Percentiles rank a stretch among this genome's conserved stretches.
These are phyloP conservation scores for Aschersonia sp. DNA, from an alignment of 2,329 filamentous ascomycete species.

Conservation along the genomic window DNA sequence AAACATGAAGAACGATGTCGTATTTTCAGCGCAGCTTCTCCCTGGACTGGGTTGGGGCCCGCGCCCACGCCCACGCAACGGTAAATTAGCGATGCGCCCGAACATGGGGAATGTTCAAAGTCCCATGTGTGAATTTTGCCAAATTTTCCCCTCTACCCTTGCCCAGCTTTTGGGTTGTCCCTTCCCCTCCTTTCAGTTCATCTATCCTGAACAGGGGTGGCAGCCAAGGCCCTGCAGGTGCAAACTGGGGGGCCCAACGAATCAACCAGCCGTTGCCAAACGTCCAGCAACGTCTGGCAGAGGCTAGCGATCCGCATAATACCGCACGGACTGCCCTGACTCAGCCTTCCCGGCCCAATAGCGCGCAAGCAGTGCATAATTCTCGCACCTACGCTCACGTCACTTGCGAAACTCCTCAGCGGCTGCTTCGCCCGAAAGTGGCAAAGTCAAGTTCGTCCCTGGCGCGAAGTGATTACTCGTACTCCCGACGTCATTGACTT, in stretches of 20 bases:
- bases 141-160: neutral
- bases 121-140: neutral
- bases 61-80: neutral
- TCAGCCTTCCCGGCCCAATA: neutral
- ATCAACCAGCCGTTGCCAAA: neutral
- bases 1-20: no score
- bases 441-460: no score
- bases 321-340: neutral
- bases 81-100: conserved; percentile 1
- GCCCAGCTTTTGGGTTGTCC: neutral
- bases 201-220: neutral
- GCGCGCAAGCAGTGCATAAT: neutral
- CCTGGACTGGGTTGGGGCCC: neutral
- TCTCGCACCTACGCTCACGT: neutral
- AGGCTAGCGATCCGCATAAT: neutral
- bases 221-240: neutral
- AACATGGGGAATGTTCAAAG: conserved; percentile 4
- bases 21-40: no score
- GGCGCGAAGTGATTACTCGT: no score
- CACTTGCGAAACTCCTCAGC: neutral
- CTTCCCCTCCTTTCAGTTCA: neutral
- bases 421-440: no score
- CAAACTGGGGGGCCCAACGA: neutral
- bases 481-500: no score
- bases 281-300: neutral